Base-by-base conservation (phyloP, 2,329 filamentous ascomycete species). In the Cercospora canescens region DNA sequence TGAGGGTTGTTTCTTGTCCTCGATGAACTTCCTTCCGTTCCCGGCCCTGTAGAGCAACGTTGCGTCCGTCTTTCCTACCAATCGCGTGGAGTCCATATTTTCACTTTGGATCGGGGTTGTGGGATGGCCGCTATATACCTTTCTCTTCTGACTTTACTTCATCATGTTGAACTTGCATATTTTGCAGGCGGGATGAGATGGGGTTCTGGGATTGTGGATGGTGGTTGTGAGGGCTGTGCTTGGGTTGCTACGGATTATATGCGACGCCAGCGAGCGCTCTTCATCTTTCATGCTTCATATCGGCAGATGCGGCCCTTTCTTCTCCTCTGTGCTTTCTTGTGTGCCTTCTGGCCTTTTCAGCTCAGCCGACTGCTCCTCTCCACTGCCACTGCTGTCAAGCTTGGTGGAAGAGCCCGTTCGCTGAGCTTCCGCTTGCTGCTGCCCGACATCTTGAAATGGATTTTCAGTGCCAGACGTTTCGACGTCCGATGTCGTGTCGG, bases 11-110 rank as follows among this genome's bases (percentile, higher is more conserved):
- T 73, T 56, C 28, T 66, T 48, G 61, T 70, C 60, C 35, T 68
- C 67, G 56, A 72, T 81, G 78, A 74, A 69, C 77, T 71, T 75
- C 72, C 77, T 75, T 79, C 79, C 79, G 79, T 81, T 81, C 79
- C 79, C 79, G 79, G 78, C 76, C 72, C 74, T 75, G 72, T 78
- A 69, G 78, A 80, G 62, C 63, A 73, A 79, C 73, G 60, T 48
- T 73, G 76, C 73, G 72, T 78, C 74, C 74, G 74, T 79, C 78
- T 80, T 80, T 79, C 78, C 78, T 78, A 79, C 73, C 79, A 81
- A 78, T 76, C 73, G 74, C 72, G 74, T 69, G 73, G 73, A 75
- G 48, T 65, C 57, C 35, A 69, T 66, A 61, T 56, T 55, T 68
- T 73, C 18, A 14, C 71, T 71, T 64, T 75, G 78, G 78, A 75